Evolutionary conservation across 2,329 filamentous ascomycete genomes (phyloP).

Genomic region (Chalara sp.): DNA sequence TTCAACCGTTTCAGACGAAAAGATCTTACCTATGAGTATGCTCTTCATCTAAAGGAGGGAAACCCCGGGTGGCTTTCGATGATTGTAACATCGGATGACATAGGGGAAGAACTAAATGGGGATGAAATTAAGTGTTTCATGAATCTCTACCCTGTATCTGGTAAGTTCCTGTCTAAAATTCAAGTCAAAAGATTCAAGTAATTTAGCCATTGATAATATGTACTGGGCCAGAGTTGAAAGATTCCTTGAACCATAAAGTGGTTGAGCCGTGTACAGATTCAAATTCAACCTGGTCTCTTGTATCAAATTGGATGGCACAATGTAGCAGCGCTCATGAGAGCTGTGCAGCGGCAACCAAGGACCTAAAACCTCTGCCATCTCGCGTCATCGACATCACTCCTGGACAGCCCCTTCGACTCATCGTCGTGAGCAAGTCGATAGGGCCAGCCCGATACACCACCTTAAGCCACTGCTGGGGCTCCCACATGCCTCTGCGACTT

Average conservation of each 20-base stretch:
- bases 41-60: too few relatives aligned
- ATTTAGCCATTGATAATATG: too few relatives aligned
- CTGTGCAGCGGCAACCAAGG: not conserved
- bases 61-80: too few relatives aligned
- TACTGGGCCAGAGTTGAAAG: too few relatives aligned
- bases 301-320: not conserved
- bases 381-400: not conserved
- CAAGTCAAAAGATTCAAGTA: too few relatives aligned
- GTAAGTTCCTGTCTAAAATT: too few relatives aligned
- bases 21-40: too few relatives aligned
- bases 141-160: too few relatives aligned
- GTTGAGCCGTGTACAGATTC: not conserved
- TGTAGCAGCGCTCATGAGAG: not conserved
- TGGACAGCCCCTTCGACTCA: not conserved
- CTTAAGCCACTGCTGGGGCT: slow-evolving; percentile 1
- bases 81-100: too few relatives aligned
- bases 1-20: too few relatives aligned
- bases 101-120: too few relatives aligned
- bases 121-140: too few relatives aligned
- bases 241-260: not conserved
- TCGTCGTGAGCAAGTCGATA: not conserved
- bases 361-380: not conserved
- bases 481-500: not conserved
- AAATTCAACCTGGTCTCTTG: not conserved
- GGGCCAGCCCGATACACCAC: not conserved